Percentiles rank a stretch among this genome's conserved stretches.
Conservation (phyloP, 495 filamentous ascomycete species). For the Recurvomyces mirabilis region DNA sequence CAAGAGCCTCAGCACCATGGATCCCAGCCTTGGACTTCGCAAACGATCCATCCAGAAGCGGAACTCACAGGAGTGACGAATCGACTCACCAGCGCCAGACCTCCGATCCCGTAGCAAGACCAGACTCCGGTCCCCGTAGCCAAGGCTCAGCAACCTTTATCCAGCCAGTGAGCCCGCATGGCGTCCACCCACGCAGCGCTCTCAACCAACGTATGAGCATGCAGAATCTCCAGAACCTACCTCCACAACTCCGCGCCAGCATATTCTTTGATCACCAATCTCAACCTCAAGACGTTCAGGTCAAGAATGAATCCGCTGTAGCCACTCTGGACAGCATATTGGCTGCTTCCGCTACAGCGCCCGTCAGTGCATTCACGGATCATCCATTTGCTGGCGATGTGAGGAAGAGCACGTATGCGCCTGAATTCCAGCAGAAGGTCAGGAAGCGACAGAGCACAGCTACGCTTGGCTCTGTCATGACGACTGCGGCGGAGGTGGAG, state of each 20-base stretch:
- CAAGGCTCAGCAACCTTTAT: background rate
- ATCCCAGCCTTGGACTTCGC: conserved; percentile 35
- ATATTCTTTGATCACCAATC: conserved; percentile 65
- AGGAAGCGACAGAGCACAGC: conserved; percentile 11
- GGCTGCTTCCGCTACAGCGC: conserved; percentile 84
- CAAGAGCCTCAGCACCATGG: conserved; percentile 39
- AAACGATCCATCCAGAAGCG: conserved; percentile 7
- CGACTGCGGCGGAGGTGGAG: background rate
- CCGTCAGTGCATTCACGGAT: conserved; percentile 90
- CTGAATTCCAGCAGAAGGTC: conserved; percentile 17
- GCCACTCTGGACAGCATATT: conserved; percentile 86
- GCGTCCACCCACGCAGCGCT: background rate
- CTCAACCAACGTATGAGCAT: conserved; percentile 18
- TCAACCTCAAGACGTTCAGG: conserved; percentile 46
- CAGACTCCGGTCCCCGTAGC: background rate
- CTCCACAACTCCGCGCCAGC: conserved; percentile 80
- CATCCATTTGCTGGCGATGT: conserved; percentile 68
- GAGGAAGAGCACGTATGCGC: conserved; percentile 3
- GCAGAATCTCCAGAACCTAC: conserved; percentile 34
- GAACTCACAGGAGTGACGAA: background rate
- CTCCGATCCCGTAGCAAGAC: too few relatives aligned
- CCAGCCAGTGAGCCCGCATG: too few relatives aligned
- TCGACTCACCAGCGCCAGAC: too few relatives aligned
- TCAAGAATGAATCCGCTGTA: conserved; percentile 72
- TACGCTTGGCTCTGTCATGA: too few relatives aligned